Conservation (phyloP, 176 grass and related monocot genomes). For the Hyparrhenia diplandra region DNA sequence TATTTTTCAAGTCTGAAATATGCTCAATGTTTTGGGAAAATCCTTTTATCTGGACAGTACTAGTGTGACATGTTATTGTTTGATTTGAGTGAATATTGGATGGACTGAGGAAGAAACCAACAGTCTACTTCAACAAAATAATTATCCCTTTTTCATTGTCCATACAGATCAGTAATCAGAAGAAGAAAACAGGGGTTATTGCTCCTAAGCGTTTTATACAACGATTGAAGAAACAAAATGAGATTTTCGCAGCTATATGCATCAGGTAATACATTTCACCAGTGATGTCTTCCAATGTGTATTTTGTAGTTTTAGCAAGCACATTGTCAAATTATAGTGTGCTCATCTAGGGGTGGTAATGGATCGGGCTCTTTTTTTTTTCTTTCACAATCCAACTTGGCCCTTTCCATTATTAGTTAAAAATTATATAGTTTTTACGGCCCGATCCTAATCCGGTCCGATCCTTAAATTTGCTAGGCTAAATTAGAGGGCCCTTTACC, state of each 20-base stretch:
- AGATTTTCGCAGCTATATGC: conserved; percentile 97
- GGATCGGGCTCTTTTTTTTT: no score
- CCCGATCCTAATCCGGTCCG: no score
- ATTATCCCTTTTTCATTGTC: background rate
- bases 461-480: no score
- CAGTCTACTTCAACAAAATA: background rate
- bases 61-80: conserved; percentile 11
- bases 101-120: background rate
- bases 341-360: no score
- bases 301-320: background rate
- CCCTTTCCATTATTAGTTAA: no score
- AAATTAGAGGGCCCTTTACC: no score
- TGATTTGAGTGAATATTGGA: background rate
- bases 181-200: conserved; percentile 97
- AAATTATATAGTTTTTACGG: no score
- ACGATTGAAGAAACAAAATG: conserved; percentile 94
- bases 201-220: conserved; percentile 95
- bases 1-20: background rate
- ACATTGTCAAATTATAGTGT: background rate
- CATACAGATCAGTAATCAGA: conserved; percentile 87
- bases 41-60: background rate
- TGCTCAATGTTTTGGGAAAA: background rate
- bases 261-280: conserved; percentile 61
- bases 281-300: background rate
- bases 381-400: no score